phyloP scores from a whole-genome alignment of 2,329 filamentous ascomycete species.

The Calonectria henricotiae region DNA sequence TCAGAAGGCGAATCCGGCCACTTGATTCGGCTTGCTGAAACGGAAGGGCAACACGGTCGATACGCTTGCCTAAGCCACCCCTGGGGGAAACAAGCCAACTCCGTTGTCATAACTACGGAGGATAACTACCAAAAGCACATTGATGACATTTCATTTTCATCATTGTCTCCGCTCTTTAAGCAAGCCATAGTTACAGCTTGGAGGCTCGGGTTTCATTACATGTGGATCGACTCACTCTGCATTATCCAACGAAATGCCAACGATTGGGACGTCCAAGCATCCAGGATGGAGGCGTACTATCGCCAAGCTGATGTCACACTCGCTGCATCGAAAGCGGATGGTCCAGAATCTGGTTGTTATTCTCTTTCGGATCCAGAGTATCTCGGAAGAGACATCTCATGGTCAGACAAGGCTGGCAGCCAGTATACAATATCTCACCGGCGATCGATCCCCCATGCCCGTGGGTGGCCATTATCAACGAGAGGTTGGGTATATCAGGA shows the following conservation, averaged over 20 bases:
- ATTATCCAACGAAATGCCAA: background rate
- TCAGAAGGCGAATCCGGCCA: background rate
- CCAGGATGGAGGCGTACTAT: constrained; percentile 14
- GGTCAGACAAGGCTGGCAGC: background rate
- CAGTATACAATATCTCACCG: background rate
- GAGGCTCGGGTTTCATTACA: constrained; percentile 1
- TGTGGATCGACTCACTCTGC: constrained; percentile 14
- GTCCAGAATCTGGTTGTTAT: background rate
- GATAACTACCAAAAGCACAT: constrained; percentile 8
- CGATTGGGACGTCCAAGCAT: constrained; percentile 2
- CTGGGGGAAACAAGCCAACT: background rate
- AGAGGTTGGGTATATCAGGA: constrained; percentile 11
- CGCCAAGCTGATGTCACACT: background rate
- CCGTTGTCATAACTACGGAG: background rate
- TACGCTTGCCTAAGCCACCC: constrained; percentile 1
- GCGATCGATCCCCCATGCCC: background rate
- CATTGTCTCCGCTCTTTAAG: background rate
- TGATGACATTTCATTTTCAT: background rate
- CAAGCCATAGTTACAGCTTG: constrained; percentile 1
- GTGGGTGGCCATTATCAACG: background rate
- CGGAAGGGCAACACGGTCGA: background rate
- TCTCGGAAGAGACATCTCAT: background rate
- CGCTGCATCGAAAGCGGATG: constrained; percentile 1
- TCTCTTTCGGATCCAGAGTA: background rate
- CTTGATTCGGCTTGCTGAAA: background rate